Conservation (phyloP, 2,329 filamentous ascomycete species). For the Biscogniauxia sp. region DNA sequence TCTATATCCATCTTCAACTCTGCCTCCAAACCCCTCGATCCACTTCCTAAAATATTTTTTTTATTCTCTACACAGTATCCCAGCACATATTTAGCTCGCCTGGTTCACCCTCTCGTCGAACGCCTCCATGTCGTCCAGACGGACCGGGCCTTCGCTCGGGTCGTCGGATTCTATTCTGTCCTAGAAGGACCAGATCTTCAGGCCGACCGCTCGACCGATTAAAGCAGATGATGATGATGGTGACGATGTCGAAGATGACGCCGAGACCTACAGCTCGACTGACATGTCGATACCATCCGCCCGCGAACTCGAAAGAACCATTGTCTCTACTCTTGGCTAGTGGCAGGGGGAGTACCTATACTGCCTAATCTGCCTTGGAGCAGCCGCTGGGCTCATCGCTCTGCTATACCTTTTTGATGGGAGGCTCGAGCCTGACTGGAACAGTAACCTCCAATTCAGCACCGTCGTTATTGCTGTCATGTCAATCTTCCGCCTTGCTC, state of each 20-base stretch:
- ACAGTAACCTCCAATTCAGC: slow-evolving; percentile 31
- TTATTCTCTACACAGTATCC: neutral
- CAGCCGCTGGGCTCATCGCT: slow-evolving; percentile 27
- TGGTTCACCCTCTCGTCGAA: neutral
- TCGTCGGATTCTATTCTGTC: slow-evolving; percentile 2
- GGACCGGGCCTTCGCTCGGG: neutral
- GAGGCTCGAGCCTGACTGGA: slow-evolving; percentile 30
- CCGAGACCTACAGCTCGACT: slow-evolving; percentile 7
- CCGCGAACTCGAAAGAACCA: slow-evolving; percentile 20
- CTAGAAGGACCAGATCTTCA: slow-evolving; percentile 3
- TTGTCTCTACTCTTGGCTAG: slow-evolving; percentile 32
- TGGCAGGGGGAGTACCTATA: slow-evolving; percentile 38
- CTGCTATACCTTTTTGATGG: slow-evolving; percentile 33
- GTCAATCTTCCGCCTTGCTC: slow-evolving; percentile 35
- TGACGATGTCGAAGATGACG: slow-evolving; percentile 10
- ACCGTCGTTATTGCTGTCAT: slow-evolving; percentile 38
- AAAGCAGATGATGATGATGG: slow-evolving; percentile 2
- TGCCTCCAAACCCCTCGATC: neutral
- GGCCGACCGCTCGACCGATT: slow-evolving; percentile 4
- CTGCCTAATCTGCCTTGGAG: slow-evolving; percentile 29
- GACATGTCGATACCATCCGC: slow-evolving; percentile 20
- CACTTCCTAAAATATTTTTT: neutral
- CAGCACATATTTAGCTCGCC: neutral
- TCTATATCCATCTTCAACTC: too few species aligned
- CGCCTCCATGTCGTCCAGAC: neutral